Percentiles rank a stretch among this genome's conserved stretches.
These are phyloP conservation scores for Stereum hirsutum DNA, from an alignment of 1,284 basidiomycete species.

Conservation along the genomic window DNA sequence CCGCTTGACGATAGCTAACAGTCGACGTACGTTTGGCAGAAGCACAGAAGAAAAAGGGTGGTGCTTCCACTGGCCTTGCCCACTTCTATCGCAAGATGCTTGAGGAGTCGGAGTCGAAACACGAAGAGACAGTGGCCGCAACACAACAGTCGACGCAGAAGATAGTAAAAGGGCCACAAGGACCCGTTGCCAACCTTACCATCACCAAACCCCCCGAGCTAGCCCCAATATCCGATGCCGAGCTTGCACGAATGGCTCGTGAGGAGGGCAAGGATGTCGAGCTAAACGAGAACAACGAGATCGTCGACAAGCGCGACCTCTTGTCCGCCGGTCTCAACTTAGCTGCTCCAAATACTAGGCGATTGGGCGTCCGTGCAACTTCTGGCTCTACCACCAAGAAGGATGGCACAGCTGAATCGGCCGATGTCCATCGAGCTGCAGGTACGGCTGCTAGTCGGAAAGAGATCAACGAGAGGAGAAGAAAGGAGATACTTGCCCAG, in stretches of 20 bases:
- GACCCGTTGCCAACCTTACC: slow-evolving; percentile 49
- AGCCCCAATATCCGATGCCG: slow-evolving; percentile 54
- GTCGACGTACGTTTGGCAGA: slow-evolving; percentile 6
- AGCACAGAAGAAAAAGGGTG: slow-evolving; percentile 60
- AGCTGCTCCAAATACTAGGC: slow-evolving; percentile 69
- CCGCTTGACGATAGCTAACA: neutral
- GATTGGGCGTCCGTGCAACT: slow-evolving; percentile 36
- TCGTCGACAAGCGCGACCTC: slow-evolving; percentile 92
- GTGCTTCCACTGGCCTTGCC: slow-evolving; percentile 63
- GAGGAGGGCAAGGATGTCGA: slow-evolving; percentile 84
- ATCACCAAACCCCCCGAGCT: slow-evolving; percentile 64
- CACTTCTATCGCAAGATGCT: slow-evolving; percentile 83
- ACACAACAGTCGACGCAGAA: slow-evolving; percentile 32
- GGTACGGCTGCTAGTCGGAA: slow-evolving; percentile 70
- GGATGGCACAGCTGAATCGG: slow-evolving; percentile 22
- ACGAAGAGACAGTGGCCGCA: slow-evolving; percentile 79
- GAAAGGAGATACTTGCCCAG: slow-evolving; percentile 65
- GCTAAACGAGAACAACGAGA: slow-evolving; percentile 95
- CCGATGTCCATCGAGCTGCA: slow-evolving; percentile 55
- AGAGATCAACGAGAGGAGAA: slow-evolving; percentile 77
- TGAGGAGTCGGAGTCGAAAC: slow-evolving; percentile 73
- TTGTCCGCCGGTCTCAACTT: slow-evolving; percentile 90
- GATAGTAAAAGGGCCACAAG: slow-evolving; percentile 53
- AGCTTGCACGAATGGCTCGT: slow-evolving; percentile 58
- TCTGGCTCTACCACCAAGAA: slow-evolving; percentile 21